Conservation (phyloP, 768 basidiomycete genomes). For the Artomyces pyxidatus region DNA sequence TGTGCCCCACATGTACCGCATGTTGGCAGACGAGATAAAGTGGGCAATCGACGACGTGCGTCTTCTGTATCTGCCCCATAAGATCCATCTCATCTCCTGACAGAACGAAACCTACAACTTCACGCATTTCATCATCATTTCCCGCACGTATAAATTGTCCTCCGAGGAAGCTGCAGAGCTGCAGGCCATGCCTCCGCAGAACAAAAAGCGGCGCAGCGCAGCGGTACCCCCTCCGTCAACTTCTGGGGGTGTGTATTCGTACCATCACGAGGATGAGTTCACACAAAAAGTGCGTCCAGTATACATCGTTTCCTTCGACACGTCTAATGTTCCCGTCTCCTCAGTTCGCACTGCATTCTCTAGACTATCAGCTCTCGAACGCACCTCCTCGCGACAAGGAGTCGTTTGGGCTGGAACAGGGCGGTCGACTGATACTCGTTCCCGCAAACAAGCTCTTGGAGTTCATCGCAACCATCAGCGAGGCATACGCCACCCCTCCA, state of each 20-base stretch:
- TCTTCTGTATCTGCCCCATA: conserved; percentile 9
- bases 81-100: not conserved
- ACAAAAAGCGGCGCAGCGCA: conserved; percentile 32
- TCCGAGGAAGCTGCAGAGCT: conserved; percentile 58
- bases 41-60: conserved; percentile 60
- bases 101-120: conserved; percentile 61
- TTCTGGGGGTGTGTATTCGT: conserved; percentile 53
- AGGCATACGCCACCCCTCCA: conserved; percentile 12
- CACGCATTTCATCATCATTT: conserved; percentile 67
- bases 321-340: not conserved
- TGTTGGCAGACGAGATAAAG: conserved; percentile 79
- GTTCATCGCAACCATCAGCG: conserved; percentile 27
- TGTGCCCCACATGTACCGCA: conserved; percentile 85
- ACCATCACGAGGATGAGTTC: conserved; percentile 81
- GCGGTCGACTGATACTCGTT: conserved; percentile 59
- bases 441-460: conserved; percentile 33
- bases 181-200: conserved; percentile 29
- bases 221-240: conserved; percentile 19
- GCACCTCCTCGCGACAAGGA: conserved; percentile 50
- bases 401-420: conserved; percentile 63
- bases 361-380: conserved; percentile 50
- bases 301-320: not conserved
- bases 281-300: conserved; percentile 49
- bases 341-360: conserved; percentile 42
- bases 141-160: conserved; percentile 70